Percentiles rank a stretch among this genome's conserved stretches.
phyloP scores from a whole-genome alignment of 306 rosid genomes.

The Luffa aegyptiaca region DNA sequence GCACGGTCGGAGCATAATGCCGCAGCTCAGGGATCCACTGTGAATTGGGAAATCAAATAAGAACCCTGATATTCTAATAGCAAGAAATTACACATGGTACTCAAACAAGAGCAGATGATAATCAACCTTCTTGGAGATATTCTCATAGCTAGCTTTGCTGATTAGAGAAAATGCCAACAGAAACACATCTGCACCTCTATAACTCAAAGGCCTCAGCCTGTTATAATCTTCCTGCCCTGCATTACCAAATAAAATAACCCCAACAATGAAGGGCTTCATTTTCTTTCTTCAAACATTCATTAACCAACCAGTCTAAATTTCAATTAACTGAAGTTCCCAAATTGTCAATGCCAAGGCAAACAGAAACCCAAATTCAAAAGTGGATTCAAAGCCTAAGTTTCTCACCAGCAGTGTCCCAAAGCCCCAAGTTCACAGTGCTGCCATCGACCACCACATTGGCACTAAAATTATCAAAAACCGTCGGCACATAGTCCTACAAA shows the following conservation, averaged over 20 bases:
- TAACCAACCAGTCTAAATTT: not conserved
- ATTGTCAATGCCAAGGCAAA: not conserved
- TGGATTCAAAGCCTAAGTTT: not conserved
- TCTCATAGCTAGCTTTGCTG: constrained; percentile 93
- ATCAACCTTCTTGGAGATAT: constrained; percentile 74
- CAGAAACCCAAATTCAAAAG: not conserved
- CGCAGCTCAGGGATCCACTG: constrained; percentile 49
- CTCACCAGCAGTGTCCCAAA: constrained; percentile 95
- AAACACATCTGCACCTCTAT: constrained; percentile 95
- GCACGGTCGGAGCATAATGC: constrained; percentile 47
- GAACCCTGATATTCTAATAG: not conserved
- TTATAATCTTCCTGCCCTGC: constrained; percentile 92
- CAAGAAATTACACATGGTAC: not conserved
- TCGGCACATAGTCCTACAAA: constrained; percentile 75
- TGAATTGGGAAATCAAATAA: not conserved
- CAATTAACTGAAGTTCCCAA: not conserved
- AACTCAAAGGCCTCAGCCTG: constrained; percentile 91
- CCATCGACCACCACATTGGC: constrained; percentile 98
- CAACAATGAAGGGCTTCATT: not conserved
- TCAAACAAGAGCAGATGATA: not conserved
- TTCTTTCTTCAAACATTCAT: not conserved
- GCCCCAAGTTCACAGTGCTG: constrained; percentile 78
- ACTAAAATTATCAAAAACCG: constrained; percentile 89
- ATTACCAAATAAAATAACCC: constrained; percentile 6
- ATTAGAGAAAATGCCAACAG: constrained; percentile 85